Percentiles rank a stretch among this genome's conserved stretches.
These are phyloP conservation scores for Coemansia sp. DNA, from an alignment of 192 early-diverging fungal species.

Conservation along the genomic window DNA sequence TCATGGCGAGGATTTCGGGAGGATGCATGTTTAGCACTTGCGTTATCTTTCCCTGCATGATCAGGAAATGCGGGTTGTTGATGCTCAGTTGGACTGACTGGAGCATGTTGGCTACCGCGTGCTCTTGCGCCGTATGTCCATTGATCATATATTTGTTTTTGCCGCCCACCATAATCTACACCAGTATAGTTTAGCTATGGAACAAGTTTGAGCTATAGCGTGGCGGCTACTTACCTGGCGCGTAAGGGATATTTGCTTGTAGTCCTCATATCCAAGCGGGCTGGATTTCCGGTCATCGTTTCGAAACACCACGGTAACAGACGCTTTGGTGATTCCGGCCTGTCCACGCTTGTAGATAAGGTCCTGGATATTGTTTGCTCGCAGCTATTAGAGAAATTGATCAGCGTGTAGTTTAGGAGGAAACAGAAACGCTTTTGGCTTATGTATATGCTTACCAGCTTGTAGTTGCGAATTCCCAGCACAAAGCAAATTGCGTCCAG, in stretches of 20 bases:
- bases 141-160: slow-evolving; percentile 98
- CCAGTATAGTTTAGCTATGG: background rate
- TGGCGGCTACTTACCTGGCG: slow-evolving; percentile 68
- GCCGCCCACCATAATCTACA: slow-evolving; percentile 72
- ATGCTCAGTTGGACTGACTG: slow-evolving; percentile 98
- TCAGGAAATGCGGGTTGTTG: slow-evolving; percentile 99
- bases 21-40: slow-evolving; percentile 99
- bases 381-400: slow-evolving; percentile 40
- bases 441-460: slow-evolving; percentile 64
- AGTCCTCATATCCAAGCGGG: slow-evolving; percentile 85
- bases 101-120: slow-evolving; percentile 86
- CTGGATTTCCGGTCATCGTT: slow-evolving; percentile 81
- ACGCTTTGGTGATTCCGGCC: slow-evolving; percentile 96
- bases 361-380: slow-evolving; percentile 91
- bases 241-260: slow-evolving; percentile 86
- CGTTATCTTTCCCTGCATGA: slow-evolving; percentile 99
- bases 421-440: no score
- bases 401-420: no score
- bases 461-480: slow-evolving; percentile 89
- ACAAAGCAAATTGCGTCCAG: slow-evolving; percentile 99
- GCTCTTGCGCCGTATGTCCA: slow-evolving; percentile 84
- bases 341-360: slow-evolving; percentile 99
- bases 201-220: background rate
- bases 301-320: slow-evolving; percentile 95
- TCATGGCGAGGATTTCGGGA: slow-evolving; percentile 92